These are phyloP conservation scores for Rhypophila decipiens DNA, from an alignment of 495 filamentous ascomycete genomes.

Conservation along the genomic window DNA sequence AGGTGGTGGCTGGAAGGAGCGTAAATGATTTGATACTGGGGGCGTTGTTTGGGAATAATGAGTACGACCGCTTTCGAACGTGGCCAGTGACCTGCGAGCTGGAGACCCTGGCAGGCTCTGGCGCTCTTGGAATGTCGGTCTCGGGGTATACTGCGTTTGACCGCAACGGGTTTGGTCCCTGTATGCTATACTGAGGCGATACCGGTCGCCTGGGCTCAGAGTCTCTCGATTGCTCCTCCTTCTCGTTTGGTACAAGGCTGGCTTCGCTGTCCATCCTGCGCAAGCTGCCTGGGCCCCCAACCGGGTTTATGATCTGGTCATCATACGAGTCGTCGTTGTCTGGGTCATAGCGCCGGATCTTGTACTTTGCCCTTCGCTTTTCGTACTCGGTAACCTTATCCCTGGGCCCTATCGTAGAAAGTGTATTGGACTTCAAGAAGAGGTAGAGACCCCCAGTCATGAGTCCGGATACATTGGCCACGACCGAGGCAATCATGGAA, in stretches of 20 bases:
- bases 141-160: slow-evolving; percentile 26
- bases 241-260: slow-evolving; percentile 22
- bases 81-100: slow-evolving; percentile 15
- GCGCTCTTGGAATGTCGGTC: slow-evolving; percentile 18
- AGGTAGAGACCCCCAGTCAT: slow-evolving; percentile 43
- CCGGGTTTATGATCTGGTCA: slow-evolving; percentile 25
- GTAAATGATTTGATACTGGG: slow-evolving; percentile 23
- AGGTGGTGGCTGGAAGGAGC: slow-evolving; percentile 36
- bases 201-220: slow-evolving; percentile 7
- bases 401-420: slow-evolving; percentile 33
- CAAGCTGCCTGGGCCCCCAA: slow-evolving; percentile 18
- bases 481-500: slow-evolving; percentile 41
- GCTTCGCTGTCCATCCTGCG: slow-evolving; percentile 29
- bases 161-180: slow-evolving; percentile 23
- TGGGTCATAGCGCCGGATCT: slow-evolving; percentile 16
- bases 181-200: slow-evolving; percentile 11
- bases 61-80: slow-evolving; percentile 35
- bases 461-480: slow-evolving; percentile 42
- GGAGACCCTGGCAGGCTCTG: slow-evolving; percentile 25
- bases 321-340: slow-evolving; percentile 20
- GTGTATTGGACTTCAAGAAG: slow-evolving; percentile 40
- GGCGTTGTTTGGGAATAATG: slow-evolving; percentile 30
- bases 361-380: slow-evolving; percentile 26
- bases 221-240: slow-evolving; percentile 18
- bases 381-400: slow-evolving; percentile 38